A percentile compares a stretch with the other conserved stretches of the same genome.
Conservation (phyloP, 495 filamentous ascomycete genomes). For the Trichocladium antarcticum region DNA sequence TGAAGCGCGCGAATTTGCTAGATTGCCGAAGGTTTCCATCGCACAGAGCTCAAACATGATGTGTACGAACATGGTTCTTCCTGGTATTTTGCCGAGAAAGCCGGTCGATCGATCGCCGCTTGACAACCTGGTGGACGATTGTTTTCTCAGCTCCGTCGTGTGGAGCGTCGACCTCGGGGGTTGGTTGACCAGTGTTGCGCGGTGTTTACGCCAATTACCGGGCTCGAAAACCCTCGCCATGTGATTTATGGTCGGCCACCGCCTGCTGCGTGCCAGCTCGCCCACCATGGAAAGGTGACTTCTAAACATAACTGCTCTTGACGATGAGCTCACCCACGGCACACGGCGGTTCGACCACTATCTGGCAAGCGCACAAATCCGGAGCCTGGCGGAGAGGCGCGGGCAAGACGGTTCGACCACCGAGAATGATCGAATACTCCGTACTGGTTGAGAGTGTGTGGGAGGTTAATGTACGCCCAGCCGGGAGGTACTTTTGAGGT, state of each 20-base stretch:
- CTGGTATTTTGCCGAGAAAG: conserved; percentile 4
- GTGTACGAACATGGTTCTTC: background rate
- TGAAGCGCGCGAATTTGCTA: background rate
- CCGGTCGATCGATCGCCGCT: conserved; percentile 10
- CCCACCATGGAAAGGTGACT: background rate
- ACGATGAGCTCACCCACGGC: too few relatives aligned
- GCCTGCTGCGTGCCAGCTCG: conserved; percentile 1
- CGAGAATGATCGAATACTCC: too few relatives aligned
- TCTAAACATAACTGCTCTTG: too few relatives aligned
- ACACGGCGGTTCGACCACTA: too few relatives aligned
- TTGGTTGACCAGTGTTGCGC: conserved; percentile 5
- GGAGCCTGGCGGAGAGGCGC: too few relatives aligned
- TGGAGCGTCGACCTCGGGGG: conserved; percentile 9
- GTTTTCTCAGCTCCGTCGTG: conserved; percentile 10
- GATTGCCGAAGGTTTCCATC: background rate
- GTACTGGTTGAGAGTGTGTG: too few relatives aligned
- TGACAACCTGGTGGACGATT: conserved; percentile 8
- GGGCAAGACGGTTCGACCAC: too few relatives aligned
- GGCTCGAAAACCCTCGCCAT: conserved; percentile 9
- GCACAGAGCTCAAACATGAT: background rate
- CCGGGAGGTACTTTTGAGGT: background rate
- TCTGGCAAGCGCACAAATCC: too few relatives aligned
- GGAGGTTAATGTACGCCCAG: too few relatives aligned
- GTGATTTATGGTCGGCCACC: conserved; percentile 11
- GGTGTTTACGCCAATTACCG: conserved; percentile 11